A percentile compares a stretch with the other conserved stretches of the same genome.
Evolutionary conservation across 495 filamentous ascomycete species (phyloP).

Genomic region (Xylaria sp.): DNA sequence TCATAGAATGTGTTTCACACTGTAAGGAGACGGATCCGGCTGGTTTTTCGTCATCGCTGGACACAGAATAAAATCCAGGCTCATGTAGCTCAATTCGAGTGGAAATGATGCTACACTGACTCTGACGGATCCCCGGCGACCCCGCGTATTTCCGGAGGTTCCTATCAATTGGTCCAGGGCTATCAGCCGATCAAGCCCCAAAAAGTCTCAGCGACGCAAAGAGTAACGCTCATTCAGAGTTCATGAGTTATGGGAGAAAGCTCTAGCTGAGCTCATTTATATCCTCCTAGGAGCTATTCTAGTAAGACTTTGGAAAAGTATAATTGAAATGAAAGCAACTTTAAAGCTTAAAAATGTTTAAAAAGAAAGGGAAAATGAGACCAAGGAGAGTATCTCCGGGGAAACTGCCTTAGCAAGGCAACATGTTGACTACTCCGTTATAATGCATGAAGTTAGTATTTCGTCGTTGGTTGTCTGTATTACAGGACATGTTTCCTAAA

Average conservation of each 20-base stretch:
- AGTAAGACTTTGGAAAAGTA: not conserved
- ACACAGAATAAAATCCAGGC: not conserved
- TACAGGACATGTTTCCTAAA: too few species aligned
- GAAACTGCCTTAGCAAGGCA: too few species aligned
- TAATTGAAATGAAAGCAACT: too few species aligned
- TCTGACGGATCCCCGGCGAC: not conserved
- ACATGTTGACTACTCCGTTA: too few species aligned
- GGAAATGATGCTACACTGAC: not conserved
- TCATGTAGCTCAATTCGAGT: not conserved
- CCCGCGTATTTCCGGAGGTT: not conserved
- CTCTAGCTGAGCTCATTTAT: not conserved
- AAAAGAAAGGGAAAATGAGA: too few species aligned
- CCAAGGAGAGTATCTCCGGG: too few species aligned
- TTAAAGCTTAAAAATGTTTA: too few species aligned
- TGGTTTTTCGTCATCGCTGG: not conserved
- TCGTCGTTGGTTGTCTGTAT: too few species aligned
- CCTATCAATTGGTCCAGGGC: not conserved
- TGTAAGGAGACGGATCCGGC: constrained; percentile 8
- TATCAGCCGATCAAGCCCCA: not conserved
- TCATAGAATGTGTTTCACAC: constrained; percentile 9
- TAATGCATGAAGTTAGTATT: too few species aligned
- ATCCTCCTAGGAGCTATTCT: not conserved
- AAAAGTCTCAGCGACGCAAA: not conserved
- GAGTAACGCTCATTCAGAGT: not conserved
- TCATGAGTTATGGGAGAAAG: not conserved